phyloP scores from a whole-genome alignment of 192 early-diverging fungal genomes.

The Podila clonocystis region DNA sequence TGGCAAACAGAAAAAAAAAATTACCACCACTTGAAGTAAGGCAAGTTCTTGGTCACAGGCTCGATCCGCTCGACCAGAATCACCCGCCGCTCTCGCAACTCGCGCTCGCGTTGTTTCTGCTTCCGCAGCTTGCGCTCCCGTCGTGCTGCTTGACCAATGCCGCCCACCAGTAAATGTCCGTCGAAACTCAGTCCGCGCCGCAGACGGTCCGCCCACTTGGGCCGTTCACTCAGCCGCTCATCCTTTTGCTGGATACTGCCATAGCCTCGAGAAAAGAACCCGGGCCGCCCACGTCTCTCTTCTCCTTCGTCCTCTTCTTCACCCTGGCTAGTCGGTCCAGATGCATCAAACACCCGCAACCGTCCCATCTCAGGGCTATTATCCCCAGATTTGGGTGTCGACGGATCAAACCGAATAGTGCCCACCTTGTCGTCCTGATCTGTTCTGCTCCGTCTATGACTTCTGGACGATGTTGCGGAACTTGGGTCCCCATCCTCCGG shows the following conservation, averaged over 20 bases:
- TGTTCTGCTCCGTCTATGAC: conserved; percentile 38
- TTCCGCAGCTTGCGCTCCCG: conserved; percentile 40
- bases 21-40: conserved; percentile 47
- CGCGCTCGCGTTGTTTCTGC: conserved; percentile 36
- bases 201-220: conserved; percentile 41
- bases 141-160: conserved; percentile 26
- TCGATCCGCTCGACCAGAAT: conserved; percentile 43
- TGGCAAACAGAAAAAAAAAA: neutral
- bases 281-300: conserved; percentile 21
- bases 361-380: neutral
- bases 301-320: neutral
- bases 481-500: neutral
- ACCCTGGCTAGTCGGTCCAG: neutral
- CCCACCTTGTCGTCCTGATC: conserved; percentile 32
- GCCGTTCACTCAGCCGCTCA: conserved; percentile 16
- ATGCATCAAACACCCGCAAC: neutral
- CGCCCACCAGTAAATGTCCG: conserved; percentile 22
- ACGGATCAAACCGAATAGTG: conserved; percentile 27
- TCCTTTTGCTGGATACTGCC: conserved; percentile 3
- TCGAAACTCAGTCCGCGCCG: conserved; percentile 42
- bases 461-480: neutral
- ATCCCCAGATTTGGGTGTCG: neutral
- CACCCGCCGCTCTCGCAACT: conserved; percentile 35
- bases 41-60: conserved; percentile 47
- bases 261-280: conserved; percentile 30